phyloP scores from a whole-genome alignment of 768 basidiomycete species.

The Lactifluus piperatus region DNA sequence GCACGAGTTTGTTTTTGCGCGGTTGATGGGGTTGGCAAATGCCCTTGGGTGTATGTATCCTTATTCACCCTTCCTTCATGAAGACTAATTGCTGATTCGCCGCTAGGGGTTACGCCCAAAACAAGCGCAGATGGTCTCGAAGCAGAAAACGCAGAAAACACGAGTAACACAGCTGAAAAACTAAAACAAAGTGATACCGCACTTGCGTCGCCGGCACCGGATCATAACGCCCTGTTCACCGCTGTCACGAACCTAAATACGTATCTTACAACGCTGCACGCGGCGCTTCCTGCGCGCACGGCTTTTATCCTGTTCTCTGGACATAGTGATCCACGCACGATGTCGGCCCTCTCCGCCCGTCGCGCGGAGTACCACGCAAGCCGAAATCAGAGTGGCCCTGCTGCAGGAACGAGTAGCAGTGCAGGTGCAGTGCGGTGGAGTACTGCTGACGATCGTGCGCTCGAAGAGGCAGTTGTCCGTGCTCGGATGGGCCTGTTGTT shows the following conservation, averaged over 20 bases:
- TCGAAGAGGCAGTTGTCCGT: constrained; percentile 73
- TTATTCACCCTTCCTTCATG: neutral
- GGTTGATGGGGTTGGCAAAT: constrained; percentile 78
- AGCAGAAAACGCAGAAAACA: neutral
- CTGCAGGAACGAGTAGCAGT: constrained; percentile 43
- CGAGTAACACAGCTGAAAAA: neutral
- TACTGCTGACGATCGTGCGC: constrained; percentile 59
- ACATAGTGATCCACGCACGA: constrained; percentile 77
- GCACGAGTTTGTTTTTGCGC: constrained; percentile 79
- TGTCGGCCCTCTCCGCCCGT: constrained; percentile 45
- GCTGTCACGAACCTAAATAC: constrained; percentile 43
- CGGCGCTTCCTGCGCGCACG: constrained; percentile 64
- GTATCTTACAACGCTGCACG: constrained; percentile 54
- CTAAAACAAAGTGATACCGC: neutral
- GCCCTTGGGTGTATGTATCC: constrained; percentile 62
- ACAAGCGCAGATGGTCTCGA: constrained; percentile 30
- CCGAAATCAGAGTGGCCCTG: constrained; percentile 47
- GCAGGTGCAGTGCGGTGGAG: constrained; percentile 57
- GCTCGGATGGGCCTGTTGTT: constrained; percentile 82
- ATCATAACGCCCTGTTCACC: neutral
- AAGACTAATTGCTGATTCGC: neutral
- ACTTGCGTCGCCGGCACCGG: constrained; percentile 23
- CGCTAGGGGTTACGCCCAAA: constrained; percentile 56
- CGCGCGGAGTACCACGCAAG: constrained; percentile 27
- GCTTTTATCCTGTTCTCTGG: constrained; percentile 83